phyloP scores from a whole-genome alignment of 768 basidiomycete genomes.

The Russula sp. region DNA sequence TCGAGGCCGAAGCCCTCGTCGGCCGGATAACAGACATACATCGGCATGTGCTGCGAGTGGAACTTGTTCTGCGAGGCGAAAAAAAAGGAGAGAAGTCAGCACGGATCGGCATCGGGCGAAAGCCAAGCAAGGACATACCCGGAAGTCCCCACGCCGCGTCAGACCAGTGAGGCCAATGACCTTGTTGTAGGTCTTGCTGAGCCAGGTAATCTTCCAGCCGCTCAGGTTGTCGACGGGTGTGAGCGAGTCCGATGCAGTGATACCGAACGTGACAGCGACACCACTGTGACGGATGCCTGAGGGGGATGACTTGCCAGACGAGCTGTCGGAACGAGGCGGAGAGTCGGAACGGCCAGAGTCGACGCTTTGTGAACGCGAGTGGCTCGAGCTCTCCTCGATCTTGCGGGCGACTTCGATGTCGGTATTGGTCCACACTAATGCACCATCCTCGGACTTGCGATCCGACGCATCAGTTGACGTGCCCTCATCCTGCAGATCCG shows the following conservation, averaged over 20 bases:
- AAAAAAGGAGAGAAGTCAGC: neutral
- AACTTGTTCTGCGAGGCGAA: constrained; percentile 38
- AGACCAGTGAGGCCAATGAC: constrained; percentile 38
- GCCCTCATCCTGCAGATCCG: constrained; percentile 35
- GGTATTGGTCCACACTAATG: constrained; percentile 3
- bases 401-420: constrained; percentile 9
- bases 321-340: neutral
- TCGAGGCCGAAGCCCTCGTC: constrained; percentile 44
- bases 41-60: constrained; percentile 36
- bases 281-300: constrained; percentile 26
- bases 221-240: constrained; percentile 39
- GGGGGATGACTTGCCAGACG: constrained; percentile 10
- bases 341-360: constrained; percentile 11
- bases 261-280: constrained; percentile 42
- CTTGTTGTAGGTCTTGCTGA: constrained; percentile 40
- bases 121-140: constrained; percentile 31
- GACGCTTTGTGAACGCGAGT: constrained; percentile 9
- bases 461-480: neutral
- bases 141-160: constrained; percentile 39
- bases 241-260: constrained; percentile 40
- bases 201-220: constrained; percentile 42
- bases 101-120: too few species aligned
- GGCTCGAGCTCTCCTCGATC: neutral
- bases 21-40: constrained; percentile 47
- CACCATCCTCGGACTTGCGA: constrained; percentile 7